Base-by-base conservation (phyloP, 805 yeast genomes). In the Priceomyces fermenticarens region DNA sequence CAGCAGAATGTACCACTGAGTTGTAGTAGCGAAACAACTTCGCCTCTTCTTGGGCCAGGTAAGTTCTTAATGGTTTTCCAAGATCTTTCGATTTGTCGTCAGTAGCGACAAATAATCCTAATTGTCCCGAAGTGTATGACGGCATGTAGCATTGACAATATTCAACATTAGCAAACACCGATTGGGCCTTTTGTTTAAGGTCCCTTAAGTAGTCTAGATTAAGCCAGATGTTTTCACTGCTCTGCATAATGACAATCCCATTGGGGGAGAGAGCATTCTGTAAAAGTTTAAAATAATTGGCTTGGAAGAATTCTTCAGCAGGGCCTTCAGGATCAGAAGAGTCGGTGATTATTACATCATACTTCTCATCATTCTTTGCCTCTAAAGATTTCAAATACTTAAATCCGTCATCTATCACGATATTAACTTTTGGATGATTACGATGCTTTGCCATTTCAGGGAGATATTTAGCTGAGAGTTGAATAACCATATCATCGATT, bases 291-390 rank as follows among this genome's bases (percentile, higher is more conserved):
- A 88, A 89, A 66, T 89, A 89, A 41, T 75, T 78, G 45, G 75
- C 73, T 60, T 88, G 87, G 68, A 89, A 89, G 52, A 89, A 85
- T 13, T 85, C 85, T 53, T 83, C 95, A 1, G 97, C 97, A 4
- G 97, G 97, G 2, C 93, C 97, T 53, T 89, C 97, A 1, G 97
- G 97, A 62, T 89, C 97, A 2, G 95, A 84, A 2, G 96, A 86
- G 61, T 89, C 97, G 12, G 96, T 86, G 45, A 89, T 88, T 44
- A 89, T 86, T 26, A 90, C 83, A 61, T 89, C 97, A 57, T 73
- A 89, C 49, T 77, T 77, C 28, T 72, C 72, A 10, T 6, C 10
- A 15, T 59, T 53, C 10, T 67, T 16, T 13, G 51, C 45, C 28
- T 51, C 43, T 9, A 48, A 26, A 29, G 64, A 60, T 44, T 80